Evolutionary conservation across 495 filamentous ascomycete species (phyloP), one percentile per base, ranked within the genome.

Genomic region (Penicillium taxi): DNA sequence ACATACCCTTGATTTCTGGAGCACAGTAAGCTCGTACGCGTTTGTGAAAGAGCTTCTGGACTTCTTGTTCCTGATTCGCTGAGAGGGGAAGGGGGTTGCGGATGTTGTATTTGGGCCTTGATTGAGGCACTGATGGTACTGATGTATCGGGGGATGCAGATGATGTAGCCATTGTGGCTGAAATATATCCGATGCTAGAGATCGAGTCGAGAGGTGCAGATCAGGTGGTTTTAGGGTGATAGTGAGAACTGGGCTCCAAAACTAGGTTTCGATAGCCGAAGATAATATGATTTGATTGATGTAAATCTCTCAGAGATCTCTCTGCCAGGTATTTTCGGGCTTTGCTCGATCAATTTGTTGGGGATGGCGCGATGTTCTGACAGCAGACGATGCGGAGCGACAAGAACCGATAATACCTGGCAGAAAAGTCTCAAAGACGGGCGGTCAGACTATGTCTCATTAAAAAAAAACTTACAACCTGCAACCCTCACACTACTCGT

Each of bases 1-100:
- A 61, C 60, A 26, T 55, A 94, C 89, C 81, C 70, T 84, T 82
- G 32, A 98, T 95, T 54, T 96, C 86, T 1, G 80, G 71, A 0
- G 78, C 79, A 61, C 91, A 98, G 39, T 77, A 66, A 1, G 61
- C 66, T 26, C 91, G 71, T 41, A 96, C 93, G 19, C 84, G 74
- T 52, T 84, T 85, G 65, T 96, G 82, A 58, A 87, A 98, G 18
- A 96, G 60, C 45, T 93, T 81, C 33, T 86, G 77, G 29, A 98
- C 88, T 67, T 94, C 85, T 24, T 80, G 71, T 66, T 98, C 91
- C 58, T 98, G 91, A 6, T 81, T 69, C 4, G 93, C 80, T 30
- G 89, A 94, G 32, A 98, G 75, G n/a, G 93, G 91, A 30, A 94
- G 66, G 2, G 91, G 91, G 55, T 93, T 95, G 47, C 77, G 75